Conservation (phyloP, 2,329 filamentous ascomycete species). For the Microthyrium microscopicum region DNA sequence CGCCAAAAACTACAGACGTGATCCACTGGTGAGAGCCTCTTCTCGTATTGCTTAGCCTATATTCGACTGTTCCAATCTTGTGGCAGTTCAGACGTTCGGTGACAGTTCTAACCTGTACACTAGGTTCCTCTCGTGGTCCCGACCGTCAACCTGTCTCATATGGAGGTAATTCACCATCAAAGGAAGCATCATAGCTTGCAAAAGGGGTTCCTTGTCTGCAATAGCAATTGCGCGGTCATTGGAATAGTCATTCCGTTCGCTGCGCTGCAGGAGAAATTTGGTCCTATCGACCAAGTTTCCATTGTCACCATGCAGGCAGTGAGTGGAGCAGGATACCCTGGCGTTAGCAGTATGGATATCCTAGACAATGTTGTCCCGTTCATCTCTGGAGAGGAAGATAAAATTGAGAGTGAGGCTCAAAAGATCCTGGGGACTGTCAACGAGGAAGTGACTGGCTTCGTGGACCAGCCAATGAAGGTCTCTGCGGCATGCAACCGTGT, state of each 20-base stretch:
- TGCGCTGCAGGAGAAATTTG: constrained; percentile 73
- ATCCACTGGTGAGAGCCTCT: too few relatives aligned
- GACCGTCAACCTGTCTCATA: constrained; percentile 79
- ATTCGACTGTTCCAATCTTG: too few relatives aligned
- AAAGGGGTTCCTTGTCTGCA: constrained; percentile 89
- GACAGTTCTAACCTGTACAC: too few relatives aligned
- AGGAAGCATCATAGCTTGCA: constrained; percentile 52
- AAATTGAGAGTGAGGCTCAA: constrained; percentile 83
- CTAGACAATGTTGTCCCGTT: constrained; percentile 91
- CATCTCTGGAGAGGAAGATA: constrained; percentile 89
- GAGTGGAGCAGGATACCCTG: constrained; percentile 80
- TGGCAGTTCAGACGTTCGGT: too few relatives aligned
- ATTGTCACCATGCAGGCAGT: constrained; percentile 94
- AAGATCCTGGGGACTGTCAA: constrained; percentile 81
- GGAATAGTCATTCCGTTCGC: constrained; percentile 90
- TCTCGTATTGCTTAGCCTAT: too few relatives aligned
- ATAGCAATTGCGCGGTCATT: constrained; percentile 96
- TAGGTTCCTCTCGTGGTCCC: constrained; percentile 90
- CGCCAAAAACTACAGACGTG: constrained; percentile 88
- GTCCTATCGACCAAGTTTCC: constrained; percentile 56
- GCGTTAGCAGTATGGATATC: constrained; percentile 86
- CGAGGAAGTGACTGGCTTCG: constrained; percentile 53
- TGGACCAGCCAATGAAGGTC: constrained; percentile 60
- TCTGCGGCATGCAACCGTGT: constrained; percentile 87
- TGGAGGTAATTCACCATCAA: constrained; percentile 82